Evolutionary conservation across 2,329 filamentous ascomycete species (phyloP).

Genomic region (Pseudogymnoascus sp.): DNA sequence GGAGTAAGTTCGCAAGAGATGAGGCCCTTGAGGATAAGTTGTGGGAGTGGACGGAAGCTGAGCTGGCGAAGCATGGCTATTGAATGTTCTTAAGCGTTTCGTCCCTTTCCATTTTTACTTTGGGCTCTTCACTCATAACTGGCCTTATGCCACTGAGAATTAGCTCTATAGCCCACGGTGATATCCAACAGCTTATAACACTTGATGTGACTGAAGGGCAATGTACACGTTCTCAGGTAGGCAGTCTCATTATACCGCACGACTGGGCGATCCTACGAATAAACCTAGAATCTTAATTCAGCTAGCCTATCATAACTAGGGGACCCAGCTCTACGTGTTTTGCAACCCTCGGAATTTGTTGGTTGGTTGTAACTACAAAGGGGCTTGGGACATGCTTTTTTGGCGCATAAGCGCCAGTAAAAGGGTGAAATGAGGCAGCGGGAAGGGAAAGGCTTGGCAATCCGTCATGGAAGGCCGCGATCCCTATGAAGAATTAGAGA

Average conservation of each 20-base stretch:
- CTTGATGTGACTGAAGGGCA: not conserved
- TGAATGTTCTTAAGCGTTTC: not conserved
- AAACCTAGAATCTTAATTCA: not conserved
- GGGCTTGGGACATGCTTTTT: not conserved
- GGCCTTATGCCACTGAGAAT: not conserved
- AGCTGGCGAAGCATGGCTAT: conserved; percentile 15
- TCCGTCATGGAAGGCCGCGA: not conserved
- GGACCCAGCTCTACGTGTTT: not conserved
- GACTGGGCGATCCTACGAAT: not conserved
- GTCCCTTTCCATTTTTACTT: not conserved
- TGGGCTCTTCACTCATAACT: not conserved
- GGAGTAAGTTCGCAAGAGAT: conserved; percentile 15
- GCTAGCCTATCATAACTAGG: not conserved
- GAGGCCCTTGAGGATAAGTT: conserved; percentile 23
- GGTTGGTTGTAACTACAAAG: not conserved
- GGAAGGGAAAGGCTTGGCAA: not conserved
- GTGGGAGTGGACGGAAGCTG: conserved; percentile 27
- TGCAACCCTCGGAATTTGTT: not conserved
- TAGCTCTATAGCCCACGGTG: not conserved
- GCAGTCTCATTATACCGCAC: not conserved
- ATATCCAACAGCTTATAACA: not conserved
- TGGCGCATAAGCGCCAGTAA: not conserved
- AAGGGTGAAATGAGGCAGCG: not conserved
- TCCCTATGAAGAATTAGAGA: not conserved
- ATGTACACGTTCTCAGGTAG: not conserved